Percentiles rank a stretch among this genome's conserved stretches.
Evolutionary conservation across 2,329 filamentous ascomycete species (phyloP).

Genomic region (Aspergillus sojae): DNA sequence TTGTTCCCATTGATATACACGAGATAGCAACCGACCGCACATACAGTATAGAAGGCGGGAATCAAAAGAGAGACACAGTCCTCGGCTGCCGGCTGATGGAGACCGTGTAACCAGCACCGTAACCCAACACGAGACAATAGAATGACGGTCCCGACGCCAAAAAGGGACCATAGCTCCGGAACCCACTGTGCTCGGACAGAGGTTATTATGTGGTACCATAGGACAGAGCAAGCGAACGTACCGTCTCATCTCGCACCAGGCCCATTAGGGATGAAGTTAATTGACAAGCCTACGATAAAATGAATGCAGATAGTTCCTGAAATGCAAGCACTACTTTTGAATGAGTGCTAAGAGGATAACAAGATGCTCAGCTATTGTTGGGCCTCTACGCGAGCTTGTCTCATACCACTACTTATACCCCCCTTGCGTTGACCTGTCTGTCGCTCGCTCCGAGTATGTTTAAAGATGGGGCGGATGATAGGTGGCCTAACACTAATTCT

Average conservation of each 20-base stretch:
- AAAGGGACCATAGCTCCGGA: background rate
- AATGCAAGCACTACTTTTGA: background rate
- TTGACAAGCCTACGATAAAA: background rate
- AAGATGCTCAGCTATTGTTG: background rate
- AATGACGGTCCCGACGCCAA: background rate
- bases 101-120: background rate
- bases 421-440: too few relatives aligned
- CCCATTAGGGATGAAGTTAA: background rate
- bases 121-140: background rate
- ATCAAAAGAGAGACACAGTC: background rate
- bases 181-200: background rate
- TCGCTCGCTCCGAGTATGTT: background rate
- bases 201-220: background rate
- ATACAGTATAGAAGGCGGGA: background rate
- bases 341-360: background rate
- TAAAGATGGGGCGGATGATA: background rate
- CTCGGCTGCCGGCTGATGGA: background rate
- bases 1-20: background rate
- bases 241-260: background rate
- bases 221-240: background rate
- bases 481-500: background rate
- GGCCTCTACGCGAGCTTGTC: background rate
- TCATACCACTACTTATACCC: background rate
- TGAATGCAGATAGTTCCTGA: background rate
- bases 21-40: background rate